These are phyloP conservation scores for Vitis amurensis DNA, from an alignment of 164 flowering plant species.

Conservation along the genomic window DNA sequence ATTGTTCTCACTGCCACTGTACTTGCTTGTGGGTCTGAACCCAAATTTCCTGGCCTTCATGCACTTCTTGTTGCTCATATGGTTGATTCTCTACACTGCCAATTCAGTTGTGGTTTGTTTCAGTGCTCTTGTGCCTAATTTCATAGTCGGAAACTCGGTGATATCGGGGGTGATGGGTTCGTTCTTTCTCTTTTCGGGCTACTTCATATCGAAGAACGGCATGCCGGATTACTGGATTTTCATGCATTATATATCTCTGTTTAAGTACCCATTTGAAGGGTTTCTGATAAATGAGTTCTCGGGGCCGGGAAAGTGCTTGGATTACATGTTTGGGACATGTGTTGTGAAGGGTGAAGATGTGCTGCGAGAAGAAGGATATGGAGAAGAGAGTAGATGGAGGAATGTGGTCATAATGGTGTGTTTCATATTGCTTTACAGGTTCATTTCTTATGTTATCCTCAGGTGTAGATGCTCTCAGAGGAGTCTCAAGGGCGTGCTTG, in stretches of 20 bases:
- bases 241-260: constrained; percentile 86
- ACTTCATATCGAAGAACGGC: constrained; percentile 76
- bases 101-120: constrained; percentile 95
- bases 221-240: constrained; percentile 87
- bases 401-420: constrained; percentile 74
- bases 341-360: constrained; percentile 71
- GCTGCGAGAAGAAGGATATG: constrained; percentile 75
- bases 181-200: constrained; percentile 89
- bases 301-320: constrained; percentile 62
- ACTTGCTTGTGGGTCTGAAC: constrained; percentile 90
- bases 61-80: constrained; percentile 67
- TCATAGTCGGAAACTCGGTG: constrained; percentile 90
- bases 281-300: constrained; percentile 89
- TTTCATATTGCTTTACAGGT: constrained; percentile 81
- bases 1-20: constrained; percentile 67
- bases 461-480: constrained; percentile 70
- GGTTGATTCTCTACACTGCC: constrained; percentile 86
- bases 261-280: constrained; percentile 97
- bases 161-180: constrained; percentile 92
- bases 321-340: constrained; percentile 68
- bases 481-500: constrained; percentile 24
- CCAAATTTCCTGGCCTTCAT: constrained; percentile 48
- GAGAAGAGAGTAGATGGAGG: constrained; percentile 68
- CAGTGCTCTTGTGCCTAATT: constrained; percentile 90
- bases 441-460: constrained; percentile 80